Evolutionary conservation across 306 rosid genomes (phyloP), one percentile per base, ranked within the genome.

Genomic region (Fragaria nilgerrensis): DNA sequence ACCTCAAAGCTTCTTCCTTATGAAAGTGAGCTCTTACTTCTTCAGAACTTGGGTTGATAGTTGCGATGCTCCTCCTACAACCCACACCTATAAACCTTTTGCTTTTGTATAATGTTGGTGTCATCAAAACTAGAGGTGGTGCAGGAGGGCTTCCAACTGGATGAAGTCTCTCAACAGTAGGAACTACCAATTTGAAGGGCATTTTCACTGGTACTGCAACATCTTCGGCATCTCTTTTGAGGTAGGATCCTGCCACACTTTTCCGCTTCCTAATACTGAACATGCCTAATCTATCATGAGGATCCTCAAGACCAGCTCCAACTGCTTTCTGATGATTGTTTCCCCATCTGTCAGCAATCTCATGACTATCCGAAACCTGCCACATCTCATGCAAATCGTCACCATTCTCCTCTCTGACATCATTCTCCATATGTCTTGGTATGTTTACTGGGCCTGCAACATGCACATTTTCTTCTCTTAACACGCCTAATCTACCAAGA

Each of bases 1-100:
- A 87, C 81, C 96, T 85, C 45, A 87, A 88, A 84, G 85, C 78
- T 81, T 90, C 92, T 76, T 90, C 96, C 84, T 79, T 86, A 9
- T 85, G 91, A 47, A 88, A 90, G 83, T 86, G 80, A 44, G 84
- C 79, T 71, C 89, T 84, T 23, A 84, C 92, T 84, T 88, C 88
- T 73, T 85, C 88, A 68, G 91, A 86, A 75, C 89, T 90, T 41
- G 84, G 85, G 82, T 75, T 84, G 78, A 90, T 85, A 45, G 92
- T 88, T 84, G 80, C 80, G 12, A 90, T 84, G 73, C 85, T 85
- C 87, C 78, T 88, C 68, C 78, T 88, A 36, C 84, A 84, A 50
- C 78, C 80, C 20, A 85, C 70, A 79, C 76, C 88, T 66, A 80
- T 86, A 66, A 88, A 82, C 76, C 92, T 86, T 84, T 83, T 87